A percentile compares a stretch with the other conserved stretches of the same genome.
Evolutionary conservation across 2,329 filamentous ascomycete species (phyloP).

Genomic region (Pseudocercospora pini-densiflorae): DNA sequence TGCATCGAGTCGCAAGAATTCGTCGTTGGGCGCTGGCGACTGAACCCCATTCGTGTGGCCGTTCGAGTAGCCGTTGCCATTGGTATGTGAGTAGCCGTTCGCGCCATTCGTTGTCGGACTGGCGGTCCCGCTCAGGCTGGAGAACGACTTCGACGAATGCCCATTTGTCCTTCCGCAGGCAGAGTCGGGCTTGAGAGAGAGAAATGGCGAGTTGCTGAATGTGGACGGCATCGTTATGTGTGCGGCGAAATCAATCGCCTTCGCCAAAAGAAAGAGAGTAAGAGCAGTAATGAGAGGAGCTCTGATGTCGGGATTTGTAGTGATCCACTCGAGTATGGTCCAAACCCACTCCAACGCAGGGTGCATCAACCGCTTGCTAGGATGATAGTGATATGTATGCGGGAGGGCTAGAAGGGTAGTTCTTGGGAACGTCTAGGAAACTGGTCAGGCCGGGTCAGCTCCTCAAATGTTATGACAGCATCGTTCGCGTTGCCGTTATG

Average conservation of each 20-base stretch:
- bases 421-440: background rate
- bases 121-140: slow-evolving; percentile 25
- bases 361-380: slow-evolving; percentile 7
- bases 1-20: slow-evolving; percentile 37
- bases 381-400: slow-evolving; percentile 7
- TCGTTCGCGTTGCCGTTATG: slow-evolving; percentile 2
- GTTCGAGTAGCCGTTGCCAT: slow-evolving; percentile 27
- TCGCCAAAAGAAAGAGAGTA: slow-evolving; percentile 15
- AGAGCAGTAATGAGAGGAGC: slow-evolving; percentile 19
- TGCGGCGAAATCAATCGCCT: slow-evolving; percentile 11
- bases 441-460: background rate
- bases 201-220: slow-evolving; percentile 31
- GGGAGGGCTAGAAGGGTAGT: background rate
- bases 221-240: slow-evolving; percentile 32
- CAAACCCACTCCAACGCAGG: slow-evolving; percentile 13
- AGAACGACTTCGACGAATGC: slow-evolving; percentile 26
- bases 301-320: slow-evolving; percentile 7
- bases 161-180: slow-evolving; percentile 32
- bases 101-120: slow-evolving; percentile 25
- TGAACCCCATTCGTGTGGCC: slow-evolving; percentile 20
- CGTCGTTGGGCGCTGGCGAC: slow-evolving; percentile 27
- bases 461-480: background rate
- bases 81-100: slow-evolving; percentile 19
- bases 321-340: slow-evolving; percentile 16
- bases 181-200: slow-evolving; percentile 34